Evolutionary conservation across 495 filamentous ascomycete species (phyloP).

Genomic region (Talaromyces stipitatus): DNA sequence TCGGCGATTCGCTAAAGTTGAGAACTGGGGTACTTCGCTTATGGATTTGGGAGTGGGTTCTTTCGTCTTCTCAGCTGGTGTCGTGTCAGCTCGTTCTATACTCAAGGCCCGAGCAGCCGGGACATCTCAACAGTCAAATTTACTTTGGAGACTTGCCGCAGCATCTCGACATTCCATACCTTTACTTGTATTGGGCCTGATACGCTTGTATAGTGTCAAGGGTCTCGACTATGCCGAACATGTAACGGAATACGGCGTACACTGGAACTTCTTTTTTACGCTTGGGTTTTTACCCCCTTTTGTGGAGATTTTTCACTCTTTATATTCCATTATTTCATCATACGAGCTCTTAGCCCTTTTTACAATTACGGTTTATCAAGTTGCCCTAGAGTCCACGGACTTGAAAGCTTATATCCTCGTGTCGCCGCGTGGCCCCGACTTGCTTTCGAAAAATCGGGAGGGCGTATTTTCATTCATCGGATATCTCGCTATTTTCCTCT

Average conservation of each 20-base stretch:
- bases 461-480: conserved; percentile 89
- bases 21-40: conserved; percentile 95
- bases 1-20: conserved; percentile 90
- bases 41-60: conserved; percentile 98
- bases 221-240: conserved; percentile 94
- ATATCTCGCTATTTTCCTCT: conserved; percentile 91
- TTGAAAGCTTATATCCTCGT: conserved; percentile 79
- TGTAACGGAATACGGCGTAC: conserved; percentile 94
- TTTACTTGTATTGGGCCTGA: conserved; percentile 69
- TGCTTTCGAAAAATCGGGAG: conserved; percentile 86
- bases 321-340: conserved; percentile 52
- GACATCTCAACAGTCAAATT: conserved; percentile 23
- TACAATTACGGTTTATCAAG: conserved; percentile 60
- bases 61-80: conserved; percentile 92
- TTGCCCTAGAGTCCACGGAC: conserved; percentile 64
- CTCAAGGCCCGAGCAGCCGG: conserved; percentile 56
- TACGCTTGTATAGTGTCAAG: conserved; percentile 84
- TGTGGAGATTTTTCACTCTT: conserved; percentile 73
- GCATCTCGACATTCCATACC: conserved; percentile 77
- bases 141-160: conserved; percentile 47
- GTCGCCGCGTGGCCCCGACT: conserved; percentile 61
- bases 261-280: conserved; percentile 99
- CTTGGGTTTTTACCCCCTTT: conserved; percentile 83
- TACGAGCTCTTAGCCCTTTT: conserved; percentile 64
- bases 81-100: conserved; percentile 85